Base-by-base conservation (phyloP, 176 grass and related monocot genomes). In the Hordeum vulgare region DNA sequence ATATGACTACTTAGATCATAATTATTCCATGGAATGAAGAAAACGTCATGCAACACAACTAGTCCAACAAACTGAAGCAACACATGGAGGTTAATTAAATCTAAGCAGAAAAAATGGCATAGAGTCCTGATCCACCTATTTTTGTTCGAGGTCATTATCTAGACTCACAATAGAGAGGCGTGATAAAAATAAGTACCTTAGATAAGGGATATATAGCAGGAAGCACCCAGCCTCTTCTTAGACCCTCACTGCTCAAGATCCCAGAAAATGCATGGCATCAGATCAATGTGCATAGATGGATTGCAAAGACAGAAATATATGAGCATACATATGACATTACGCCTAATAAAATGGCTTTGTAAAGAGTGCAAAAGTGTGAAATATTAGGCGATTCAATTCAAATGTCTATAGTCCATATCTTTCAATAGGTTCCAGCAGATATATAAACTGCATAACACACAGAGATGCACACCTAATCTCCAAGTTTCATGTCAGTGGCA, bases 181-280 rank as follows among this genome's bases (percentile, higher is more conserved):
- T 45, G n/a, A n/a, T 68, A 13, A 8, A 83, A 68, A 71, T 51
- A 72, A 29, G 63, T 80, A 94, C 92, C 92, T 91, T 85, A 25
- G 73, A 74, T 6, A 81, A 84, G 28, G 68, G 57, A 85, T 85
- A 79, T 84, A 98, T 77, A 80, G 82, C 84, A 81, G 95, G 92
- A 89, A 95, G 87, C 63, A 81, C 66, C 95, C 95, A 98, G 51
- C 80, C 87, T 81, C 95, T 91, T 89, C 95, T 87, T 31, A 91
- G 84, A 31, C 90, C 95, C 88, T 98, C 95, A 82, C 95, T 98
- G 92, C 65, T 85, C 61, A 84, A 79, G 36, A 11, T 35, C 7
- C 42, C 56, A 64, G 61, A 80, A 61, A 84, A 77, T 64, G 26
- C 18, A 86, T 36, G 24, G 53, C 34, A 71, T 71, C 29, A 81